A percentile compares a stretch with the other conserved stretches of the same genome.
phyloP scores from a whole-genome alignment of 2,329 filamentous ascomycete species.

The Botrytis porri region DNA sequence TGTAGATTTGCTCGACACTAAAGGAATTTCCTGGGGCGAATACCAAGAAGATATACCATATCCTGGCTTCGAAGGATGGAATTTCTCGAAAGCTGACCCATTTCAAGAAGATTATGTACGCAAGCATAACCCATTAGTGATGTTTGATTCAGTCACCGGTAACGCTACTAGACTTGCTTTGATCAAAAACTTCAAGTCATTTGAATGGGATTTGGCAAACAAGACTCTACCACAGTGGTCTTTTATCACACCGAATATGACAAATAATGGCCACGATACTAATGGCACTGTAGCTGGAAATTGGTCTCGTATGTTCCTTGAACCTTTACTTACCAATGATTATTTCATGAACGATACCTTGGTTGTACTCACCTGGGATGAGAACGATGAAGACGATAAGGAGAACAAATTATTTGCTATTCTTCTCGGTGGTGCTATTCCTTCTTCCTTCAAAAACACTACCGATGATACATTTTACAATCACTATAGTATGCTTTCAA shows the following conservation, averaged over 20 bases:
- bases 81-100: constrained; percentile 53
- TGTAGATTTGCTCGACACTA: constrained; percentile 48
- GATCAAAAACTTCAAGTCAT: constrained; percentile 61
- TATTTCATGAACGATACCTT: constrained; percentile 53
- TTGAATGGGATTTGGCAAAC: constrained; percentile 55
- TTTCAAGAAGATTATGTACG: constrained; percentile 60
- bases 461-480: constrained; percentile 49
- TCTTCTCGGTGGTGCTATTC: constrained; percentile 53
- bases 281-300: constrained; percentile 47
- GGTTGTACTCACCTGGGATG: constrained; percentile 55
- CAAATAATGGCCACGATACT: constrained; percentile 60
- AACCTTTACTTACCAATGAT: constrained; percentile 48
- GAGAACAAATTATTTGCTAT: constrained; percentile 52
- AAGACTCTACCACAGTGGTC: constrained; percentile 60
- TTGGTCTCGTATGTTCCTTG: constrained; percentile 51
- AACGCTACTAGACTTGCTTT: constrained; percentile 50
- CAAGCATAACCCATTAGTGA: constrained; percentile 56
- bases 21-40: constrained; percentile 48
- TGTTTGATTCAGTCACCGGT: constrained; percentile 52
- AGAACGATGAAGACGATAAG: constrained; percentile 49
- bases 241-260: constrained; percentile 61
- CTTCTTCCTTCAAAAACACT: constrained; percentile 45
- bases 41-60: constrained; percentile 55
- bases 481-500: constrained; percentile 43
- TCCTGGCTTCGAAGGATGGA: constrained; percentile 45